Evolutionary conservation across 2,329 filamentous ascomycete genomes (phyloP), one percentile per base, ranked within the genome.

Genomic region (Onygenales sp.): DNA sequence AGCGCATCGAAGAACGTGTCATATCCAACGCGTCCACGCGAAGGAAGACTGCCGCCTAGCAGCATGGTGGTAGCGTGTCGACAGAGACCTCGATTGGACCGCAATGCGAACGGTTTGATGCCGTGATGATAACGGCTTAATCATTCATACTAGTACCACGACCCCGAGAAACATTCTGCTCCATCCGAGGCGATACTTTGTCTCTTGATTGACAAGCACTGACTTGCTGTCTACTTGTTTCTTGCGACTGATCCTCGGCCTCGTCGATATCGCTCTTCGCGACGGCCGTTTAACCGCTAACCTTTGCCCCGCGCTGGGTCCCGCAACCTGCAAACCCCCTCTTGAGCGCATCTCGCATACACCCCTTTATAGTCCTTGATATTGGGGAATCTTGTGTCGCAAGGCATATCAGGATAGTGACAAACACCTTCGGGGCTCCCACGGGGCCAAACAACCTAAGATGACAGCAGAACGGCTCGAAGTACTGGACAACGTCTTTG

Each of bases 401-500:
- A 3, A 36, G 32, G 27, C 13, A 10, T 9, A 33, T 21, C 21
- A 45, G 43, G 4, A 45, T 40, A 14, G 17, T 17, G 37, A 17
- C 33, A 48, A 48, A 14, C 45, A 9, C 34, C 14, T 49, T 40
- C 46, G 27, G 36, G 11, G 17, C 11, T 8, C 46, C 36, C 36
- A 32, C n/a, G 36, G 36, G 34, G 46, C 46, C 37, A 17, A 39
- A 32, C 27, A 31, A 11, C 17, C 49, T 27, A 53, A 58, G 48
- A 59, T 54, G 52, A 43, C 53, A 27, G 51, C 56, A 32, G 52
- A 56, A 14, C 54, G 49, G 49, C 51, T 56, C 60, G 67, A 70
- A 55, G 71, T 77, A 59, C 65, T 77, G 58, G 75, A 78, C 57
- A 67, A 71, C 57, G 62, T 74, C 54, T 79, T 78, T 63, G 75